Percentiles rank a stretch among this genome's conserved stretches.
phyloP scores from a whole-genome alignment of 2,329 filamentous ascomycete species.

The Trichoderma brevicompactum region DNA sequence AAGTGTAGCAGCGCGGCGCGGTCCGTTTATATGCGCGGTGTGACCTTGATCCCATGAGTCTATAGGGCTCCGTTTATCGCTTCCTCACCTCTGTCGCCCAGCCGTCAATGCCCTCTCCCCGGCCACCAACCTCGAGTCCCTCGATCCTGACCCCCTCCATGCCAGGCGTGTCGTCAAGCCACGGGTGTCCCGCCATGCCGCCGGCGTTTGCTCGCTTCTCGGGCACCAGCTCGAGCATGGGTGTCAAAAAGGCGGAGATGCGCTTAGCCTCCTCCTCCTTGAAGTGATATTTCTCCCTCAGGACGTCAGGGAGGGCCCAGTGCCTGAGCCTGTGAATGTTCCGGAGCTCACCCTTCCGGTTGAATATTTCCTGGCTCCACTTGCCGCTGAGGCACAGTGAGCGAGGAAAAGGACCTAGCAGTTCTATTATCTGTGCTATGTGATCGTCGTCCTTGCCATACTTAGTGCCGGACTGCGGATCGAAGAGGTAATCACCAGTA shows the following conservation, averaged over 20 bases:
- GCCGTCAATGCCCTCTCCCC: constrained; percentile 90
- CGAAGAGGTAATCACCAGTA: constrained; percentile 97
- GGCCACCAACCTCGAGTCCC: constrained; percentile 74
- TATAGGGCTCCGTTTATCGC: constrained; percentile 54
- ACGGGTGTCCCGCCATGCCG: constrained; percentile 86
- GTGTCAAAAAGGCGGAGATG: constrained; percentile 79
- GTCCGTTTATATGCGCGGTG: neutral
- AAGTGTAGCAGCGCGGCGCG: no score
- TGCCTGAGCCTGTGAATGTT: constrained; percentile 97
- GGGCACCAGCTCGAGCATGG: constrained; percentile 88
- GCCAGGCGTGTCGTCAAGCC: constrained; percentile 82
- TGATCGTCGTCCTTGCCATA: constrained; percentile 99
- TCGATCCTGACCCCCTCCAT: constrained; percentile 82
- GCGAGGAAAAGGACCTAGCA: constrained; percentile 91
- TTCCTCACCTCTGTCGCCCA: constrained; percentile 91
- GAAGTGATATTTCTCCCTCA: constrained; percentile 97
- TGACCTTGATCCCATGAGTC: constrained; percentile 13
- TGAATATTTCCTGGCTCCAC: constrained; percentile 99
- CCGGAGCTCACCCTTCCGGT: constrained; percentile 92
- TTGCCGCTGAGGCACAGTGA: constrained; percentile 89
- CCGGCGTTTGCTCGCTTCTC: constrained; percentile 92
- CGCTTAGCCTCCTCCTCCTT: constrained; percentile 77
- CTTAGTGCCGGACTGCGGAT: constrained; percentile 96
- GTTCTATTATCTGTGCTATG: constrained; percentile 97
- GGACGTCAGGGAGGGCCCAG: constrained; percentile 91